Percentiles rank a stretch among this genome's conserved stretches.
Evolutionary conservation across 2,329 filamentous ascomycete genomes (phyloP).

Genomic region (Coleophoma crateriformis): DNA sequence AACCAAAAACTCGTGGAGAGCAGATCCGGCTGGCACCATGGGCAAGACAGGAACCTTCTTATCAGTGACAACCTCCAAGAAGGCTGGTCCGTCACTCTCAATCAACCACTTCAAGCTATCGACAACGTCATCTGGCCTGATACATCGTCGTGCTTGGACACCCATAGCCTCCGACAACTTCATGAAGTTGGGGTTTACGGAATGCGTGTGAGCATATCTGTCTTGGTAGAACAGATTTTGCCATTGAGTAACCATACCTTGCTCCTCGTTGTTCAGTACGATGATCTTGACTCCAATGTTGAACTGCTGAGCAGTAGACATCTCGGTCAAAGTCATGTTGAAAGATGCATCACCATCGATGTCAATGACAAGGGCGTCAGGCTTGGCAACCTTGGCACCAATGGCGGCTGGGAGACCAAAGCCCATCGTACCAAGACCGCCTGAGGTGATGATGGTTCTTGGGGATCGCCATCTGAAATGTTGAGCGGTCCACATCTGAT

Average conservation of each 20-base stretch:
- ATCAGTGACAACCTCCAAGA: constrained; percentile 89
- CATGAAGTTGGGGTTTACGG: constrained; percentile 92
- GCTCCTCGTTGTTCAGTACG: constrained; percentile 93
- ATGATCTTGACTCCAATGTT: constrained; percentile 96
- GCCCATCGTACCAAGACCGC: constrained; percentile 94
- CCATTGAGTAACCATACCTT: constrained; percentile 99
- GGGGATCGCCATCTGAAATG: constrained; percentile 94
- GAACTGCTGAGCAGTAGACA: constrained; percentile 90
- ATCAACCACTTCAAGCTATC: constrained; percentile 85
- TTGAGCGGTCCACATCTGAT: constrained; percentile 98
- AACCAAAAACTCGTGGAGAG: constrained; percentile 86
- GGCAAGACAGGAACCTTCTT: constrained; percentile 92
- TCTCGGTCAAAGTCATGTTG: constrained; percentile 96
- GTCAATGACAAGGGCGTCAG: constrained; percentile 65
- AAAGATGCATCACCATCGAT: constrained; percentile 99
- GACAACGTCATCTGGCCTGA: constrained; percentile 71
- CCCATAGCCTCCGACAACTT: constrained; percentile 91
- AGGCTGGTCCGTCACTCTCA: constrained; percentile 80
- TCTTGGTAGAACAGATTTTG: constrained; percentile 97
- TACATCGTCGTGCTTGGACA: constrained; percentile 66
- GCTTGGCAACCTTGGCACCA: constrained; percentile 81
- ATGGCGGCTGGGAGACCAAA: constrained; percentile 93
- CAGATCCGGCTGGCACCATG: constrained; percentile 88
- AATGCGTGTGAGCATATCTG: constrained; percentile 86
- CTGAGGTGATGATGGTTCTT: constrained; percentile 91